Evolutionary conservation across 176 grass and related monocot species (phyloP), one percentile per base, ranked within the genome.

Genomic region (Triticum urartu): DNA sequence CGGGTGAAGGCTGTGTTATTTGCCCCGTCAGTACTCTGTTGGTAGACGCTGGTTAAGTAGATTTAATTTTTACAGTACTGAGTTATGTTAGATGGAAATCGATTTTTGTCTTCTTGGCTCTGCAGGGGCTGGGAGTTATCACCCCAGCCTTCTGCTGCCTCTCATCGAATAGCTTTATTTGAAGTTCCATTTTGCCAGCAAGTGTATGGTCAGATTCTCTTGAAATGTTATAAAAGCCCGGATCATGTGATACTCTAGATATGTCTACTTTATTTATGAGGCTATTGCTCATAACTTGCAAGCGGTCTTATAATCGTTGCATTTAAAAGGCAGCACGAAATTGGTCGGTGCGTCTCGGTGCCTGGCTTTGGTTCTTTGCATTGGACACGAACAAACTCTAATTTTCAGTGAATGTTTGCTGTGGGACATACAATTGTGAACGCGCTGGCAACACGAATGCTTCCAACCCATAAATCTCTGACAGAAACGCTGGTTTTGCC

Each of bases 91-190:
- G 89, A 63, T 75, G 28, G 34, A 20, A 85, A 83, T 42, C 81
- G 30, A 70, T 85, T 87, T 87, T 87, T 91, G 89, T 81, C 63
- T 81, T 85, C 38, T 70, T 63, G 76, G 84, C 85, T 68, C 9
- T 65, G 68, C 68, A 80, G 77, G 69, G 68, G 84, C 11, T 18
- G 75, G 5, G 4, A 81, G 15, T 26, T 48, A 12, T 59, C 50
- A 6, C 24, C 14, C 60, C 48, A 58, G 45, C 47, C 30, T 40
- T 60, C 73, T 56, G 36, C 61, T 75, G 58, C 68, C 14, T 33
- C 30, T 28, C 66, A 84, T 68, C 67, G 34, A 86, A 90, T 87
- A 83, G 80, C 80, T 60, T 65, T 84, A 39, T 84, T 88, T 81
- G 12, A 77, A 85, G 50, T 21, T 8, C 38, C 50, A 68, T 80